Evolutionary conservation across 1,284 basidiomycete genomes (phyloP).

Genomic region (Grifola frondosa): DNA sequence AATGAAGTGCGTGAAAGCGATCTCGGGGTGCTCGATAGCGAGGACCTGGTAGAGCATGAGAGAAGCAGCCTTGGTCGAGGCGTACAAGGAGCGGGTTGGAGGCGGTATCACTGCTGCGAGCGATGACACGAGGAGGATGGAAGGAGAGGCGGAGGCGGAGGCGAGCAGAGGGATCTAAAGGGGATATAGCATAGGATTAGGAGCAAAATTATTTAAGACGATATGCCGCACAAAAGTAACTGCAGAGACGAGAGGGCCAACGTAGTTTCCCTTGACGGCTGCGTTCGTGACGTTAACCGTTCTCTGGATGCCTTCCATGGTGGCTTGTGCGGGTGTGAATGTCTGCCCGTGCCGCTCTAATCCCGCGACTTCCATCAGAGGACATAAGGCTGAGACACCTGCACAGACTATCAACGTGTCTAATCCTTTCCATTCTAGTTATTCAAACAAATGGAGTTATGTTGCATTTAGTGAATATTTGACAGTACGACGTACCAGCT

Average conservation of each 20-base stretch:
- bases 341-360: slow-evolving; percentile 42
- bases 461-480: background rate
- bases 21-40: slow-evolving; percentile 71
- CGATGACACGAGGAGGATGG: slow-evolving; percentile 78
- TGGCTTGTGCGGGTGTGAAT: slow-evolving; percentile 38
- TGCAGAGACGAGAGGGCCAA: slow-evolving; percentile 61
- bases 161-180: slow-evolving; percentile 75
- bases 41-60: slow-evolving; percentile 77
- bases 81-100: slow-evolving; percentile 85
- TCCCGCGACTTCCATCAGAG: slow-evolving; percentile 73
- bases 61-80: slow-evolving; percentile 80
- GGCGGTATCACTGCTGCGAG: slow-evolving; percentile 80
- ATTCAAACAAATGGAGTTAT: too few relatives aligned
- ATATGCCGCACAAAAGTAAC: slow-evolving; percentile 57
- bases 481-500: slow-evolving; percentile 45
- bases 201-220: background rate
- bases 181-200: background rate
- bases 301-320: slow-evolving; percentile 46
- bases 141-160: slow-evolving; percentile 65
- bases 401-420: slow-evolving; percentile 85
- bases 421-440: slow-evolving; percentile 78
- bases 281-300: slow-evolving; percentile 48
- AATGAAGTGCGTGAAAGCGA: slow-evolving; percentile 56
- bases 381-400: slow-evolving; percentile 80
- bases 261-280: slow-evolving; percentile 60